Base-by-base conservation (phyloP, 257 asterid species). In the Lavandula angustifolia region DNA sequence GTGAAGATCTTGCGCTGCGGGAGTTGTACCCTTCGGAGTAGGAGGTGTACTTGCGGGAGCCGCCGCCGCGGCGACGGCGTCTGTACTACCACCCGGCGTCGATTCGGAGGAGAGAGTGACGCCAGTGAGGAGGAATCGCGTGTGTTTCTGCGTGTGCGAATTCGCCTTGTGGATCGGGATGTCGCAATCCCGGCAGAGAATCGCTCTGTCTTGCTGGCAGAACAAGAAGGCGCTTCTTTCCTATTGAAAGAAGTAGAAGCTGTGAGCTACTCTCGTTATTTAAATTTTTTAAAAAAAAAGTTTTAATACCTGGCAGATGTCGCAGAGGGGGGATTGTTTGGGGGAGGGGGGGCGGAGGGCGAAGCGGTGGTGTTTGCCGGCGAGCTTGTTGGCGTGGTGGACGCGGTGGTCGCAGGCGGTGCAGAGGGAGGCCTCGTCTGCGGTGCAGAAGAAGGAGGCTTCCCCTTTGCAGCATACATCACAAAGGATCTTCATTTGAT, bases 301-400 rank as follows among this genome's bases (percentile, higher is more conserved):
- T 22, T n/a, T n/a, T 41, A 43, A 2, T 73, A 89, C 99, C 97
- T 82, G 86, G 64, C 99, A 94, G 17, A 92, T 83, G 67, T 92
- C 99, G 48, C 99, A 92, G 59, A 84, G 62, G 22, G 95, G 89
- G 68, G 70, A 34, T 61, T 85, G 86, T 55, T 82, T 81, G 14
- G 92, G 62, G 0, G 89, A 76, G 38, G 95, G 95, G 38, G 75
- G 84, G 68, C 79, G 79, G 51, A 89, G 90, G 31, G 87, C 67
- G 81, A 85, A 87, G 61, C 97, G 89, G 4, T 71, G 95, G 75
- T 92, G 97, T 57, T 89, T 92, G 2, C 83, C 82, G 66, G 99
- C 97, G 46, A 92, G 95, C 66, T 87, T 92, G 75, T 92, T 89
- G 63, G 97, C 99, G 69, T 87, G 91, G 88, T 92, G 99, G 79